Percentiles rank a stretch among this genome's conserved stretches.
Evolutionary conservation across 2,329 filamentous ascomycete genomes (phyloP).

Genomic region (Ophiostoma novo-ulmi): DNA sequence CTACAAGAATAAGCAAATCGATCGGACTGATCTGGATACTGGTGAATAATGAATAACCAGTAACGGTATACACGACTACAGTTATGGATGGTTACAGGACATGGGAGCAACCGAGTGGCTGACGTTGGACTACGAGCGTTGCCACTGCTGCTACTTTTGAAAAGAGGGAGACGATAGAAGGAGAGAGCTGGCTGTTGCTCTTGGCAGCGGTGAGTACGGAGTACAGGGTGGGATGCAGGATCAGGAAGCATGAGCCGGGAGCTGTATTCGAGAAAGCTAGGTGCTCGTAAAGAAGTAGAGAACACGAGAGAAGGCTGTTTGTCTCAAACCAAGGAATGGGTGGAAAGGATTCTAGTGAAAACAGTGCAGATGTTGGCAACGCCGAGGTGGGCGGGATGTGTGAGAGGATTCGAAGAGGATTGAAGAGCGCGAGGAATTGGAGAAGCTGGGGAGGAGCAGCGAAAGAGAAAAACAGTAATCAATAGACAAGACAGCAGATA

Average conservation of each 20-base stretch:
- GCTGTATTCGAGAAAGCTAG: neutral
- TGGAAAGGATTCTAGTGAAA: neutral
- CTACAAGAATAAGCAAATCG: neutral
- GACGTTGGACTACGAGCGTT: constrained; percentile 1
- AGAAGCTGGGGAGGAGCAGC: neutral
- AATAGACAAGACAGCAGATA: neutral
- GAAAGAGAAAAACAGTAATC: neutral
- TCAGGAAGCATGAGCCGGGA: neutral
- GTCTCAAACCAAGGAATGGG: neutral
- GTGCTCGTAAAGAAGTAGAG: neutral
- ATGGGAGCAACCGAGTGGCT: constrained; percentile 22
- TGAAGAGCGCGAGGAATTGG: neutral
- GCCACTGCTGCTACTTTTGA: neutral
- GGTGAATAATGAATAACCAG: neutral
- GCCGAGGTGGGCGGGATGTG: neutral
- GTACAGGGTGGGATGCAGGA: constrained; percentile 2
- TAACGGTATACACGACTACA: neutral
- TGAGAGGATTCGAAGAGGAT: neutral
- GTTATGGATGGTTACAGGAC: constrained; percentile 16
- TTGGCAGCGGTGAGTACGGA: constrained; percentile 8
- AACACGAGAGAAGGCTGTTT: neutral
- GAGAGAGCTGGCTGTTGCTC: neutral
- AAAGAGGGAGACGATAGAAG: neutral
- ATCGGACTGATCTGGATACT: neutral
- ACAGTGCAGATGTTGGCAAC: neutral